Evolutionary conservation across 805 yeast genomes (phyloP), one percentile per base, ranked within the genome.

Genomic region (Ogataea methanolica): DNA sequence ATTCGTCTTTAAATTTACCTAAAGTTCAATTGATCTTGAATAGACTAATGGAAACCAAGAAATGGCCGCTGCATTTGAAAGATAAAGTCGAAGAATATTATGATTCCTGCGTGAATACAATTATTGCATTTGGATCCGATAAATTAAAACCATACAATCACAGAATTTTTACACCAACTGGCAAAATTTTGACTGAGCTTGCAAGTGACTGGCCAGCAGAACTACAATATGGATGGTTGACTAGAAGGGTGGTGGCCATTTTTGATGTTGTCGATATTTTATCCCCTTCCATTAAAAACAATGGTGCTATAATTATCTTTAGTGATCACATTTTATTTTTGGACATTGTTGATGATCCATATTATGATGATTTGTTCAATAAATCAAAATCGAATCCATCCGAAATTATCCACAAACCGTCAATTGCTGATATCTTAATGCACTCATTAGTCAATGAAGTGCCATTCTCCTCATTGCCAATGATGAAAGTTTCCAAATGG

Each of bases 161-260:
- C 45, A 69, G 96, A 53, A 82, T 89, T 0, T 87, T 90, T 62
- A 91, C 97, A 0, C 96, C 96, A 2, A 83, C 96, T 0, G 97
- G 97, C 0, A 90, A 89, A 62, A 74, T 92, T 3, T 68, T 92
- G 43, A 83, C 95, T 0, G 96, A 90, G 56, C 65, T 90, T 17
- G 96, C 96, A 3, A 73, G 79, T 15, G 82, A 80, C 12, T 91
- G 97, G 97, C 98, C 98, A 0, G 68, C 79, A 0, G 91, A 85
- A 53, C 70, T 92, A 22, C 96, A 88, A 53, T 84, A 82, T 60
- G 96, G 96, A 19, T 91, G 97, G 97, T 63, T 89, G 29, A 78
- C 84, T 35, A 73, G 98, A 52, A 76, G 95, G 50, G 94, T 92
- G 3, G 90, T 92, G 11, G 85, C 92, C 0, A 83, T 91, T 2